A percentile compares a stretch with the other conserved stretches of the same genome.
Conservation (phyloP, 2,329 filamentous ascomycete genomes). For the Pseudocercospora musae region DNA sequence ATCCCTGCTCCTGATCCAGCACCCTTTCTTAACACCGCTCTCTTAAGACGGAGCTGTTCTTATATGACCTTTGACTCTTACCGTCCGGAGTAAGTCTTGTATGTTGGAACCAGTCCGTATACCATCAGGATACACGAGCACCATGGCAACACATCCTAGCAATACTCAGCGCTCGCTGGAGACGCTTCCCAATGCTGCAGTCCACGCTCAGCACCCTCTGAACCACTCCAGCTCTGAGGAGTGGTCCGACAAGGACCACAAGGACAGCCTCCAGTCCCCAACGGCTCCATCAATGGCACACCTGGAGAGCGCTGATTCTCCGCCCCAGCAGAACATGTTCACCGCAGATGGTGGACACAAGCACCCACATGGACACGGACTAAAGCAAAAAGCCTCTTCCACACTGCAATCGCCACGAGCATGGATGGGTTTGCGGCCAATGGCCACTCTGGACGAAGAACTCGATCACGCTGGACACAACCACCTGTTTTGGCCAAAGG, state of each 20-base stretch:
- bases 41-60: neutral
- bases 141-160: slow-evolving; percentile 4
- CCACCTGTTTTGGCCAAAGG: slow-evolving; percentile 41
- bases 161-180: slow-evolving; percentile 10
- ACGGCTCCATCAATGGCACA: slow-evolving; percentile 4
- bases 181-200: slow-evolving; percentile 10
- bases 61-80: neutral
- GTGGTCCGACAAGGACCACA: slow-evolving; percentile 16
- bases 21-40: slow-evolving; percentile 1
- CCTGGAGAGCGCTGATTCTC: neutral
- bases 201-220: slow-evolving; percentile 4
- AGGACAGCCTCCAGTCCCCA: slow-evolving; percentile 13
- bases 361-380: neutral
- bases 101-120: slow-evolving; percentile 17
- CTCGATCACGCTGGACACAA: slow-evolving; percentile 38
- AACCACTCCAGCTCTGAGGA: slow-evolving; percentile 15
- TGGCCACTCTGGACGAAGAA: slow-evolving; percentile 42
- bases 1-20: slow-evolving; percentile 1
- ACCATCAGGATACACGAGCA: slow-evolving; percentile 5
- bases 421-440: slow-evolving; percentile 40
- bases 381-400: slow-evolving; percentile 5
- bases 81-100: neutral
- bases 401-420: slow-evolving; percentile 11
- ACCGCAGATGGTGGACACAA: neutral
- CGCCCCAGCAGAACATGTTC: slow-evolving; percentile 2